Evolutionary conservation across 2,329 filamentous ascomycete genomes (phyloP), one percentile per base, ranked within the genome.

Genomic region (Verticillium klebahnii): DNA sequence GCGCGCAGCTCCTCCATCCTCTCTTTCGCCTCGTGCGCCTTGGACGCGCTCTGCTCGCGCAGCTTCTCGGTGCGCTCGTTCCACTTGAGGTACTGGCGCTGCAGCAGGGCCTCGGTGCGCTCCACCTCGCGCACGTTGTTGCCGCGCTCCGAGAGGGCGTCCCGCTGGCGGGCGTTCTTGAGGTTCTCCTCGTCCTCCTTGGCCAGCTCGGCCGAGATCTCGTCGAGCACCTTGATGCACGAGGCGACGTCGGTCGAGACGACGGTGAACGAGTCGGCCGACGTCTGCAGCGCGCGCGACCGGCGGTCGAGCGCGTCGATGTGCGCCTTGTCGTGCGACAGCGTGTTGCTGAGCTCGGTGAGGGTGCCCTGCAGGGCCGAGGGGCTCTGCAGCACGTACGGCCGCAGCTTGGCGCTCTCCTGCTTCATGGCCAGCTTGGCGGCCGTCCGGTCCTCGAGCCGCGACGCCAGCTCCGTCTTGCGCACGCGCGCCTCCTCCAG

Each of bases 81-180:
- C 87, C 93, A 95, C 71, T 93, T 93, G 67, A 86, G 82, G 61
- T 98, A 78, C 76, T 98, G 93, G 64, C 93, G 87, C 72, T 91
- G 87, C 63, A 98, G 81, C 67, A 97, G 81, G 19, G 88, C 85
- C 78, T 98, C 93, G 19, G 91, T 90, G 63, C 94, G 85, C 74
- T 98, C 95, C 4, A 98, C 91, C 74, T 98, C 93, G 64, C 92
- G 87, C 19, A 96, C 93, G 69, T 92, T 96, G 69, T 95, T 96
- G 57, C 90, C 90, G 62, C 92, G 86, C 72, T 97, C 93, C 2
- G 91, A 89, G 5, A 99, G 85, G 2, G 92, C 91, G 67, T 99
- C 95, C 61, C 90, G 85, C 72, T 97, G 94, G 71, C 88, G 87
- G 11, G 88, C 84, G 61, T 93, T 94, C 64, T 90, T 87, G 9